phyloP scores from a whole-genome alignment of 2,329 filamentous ascomycete genomes.

The Diaporthe ilicicola region DNA sequence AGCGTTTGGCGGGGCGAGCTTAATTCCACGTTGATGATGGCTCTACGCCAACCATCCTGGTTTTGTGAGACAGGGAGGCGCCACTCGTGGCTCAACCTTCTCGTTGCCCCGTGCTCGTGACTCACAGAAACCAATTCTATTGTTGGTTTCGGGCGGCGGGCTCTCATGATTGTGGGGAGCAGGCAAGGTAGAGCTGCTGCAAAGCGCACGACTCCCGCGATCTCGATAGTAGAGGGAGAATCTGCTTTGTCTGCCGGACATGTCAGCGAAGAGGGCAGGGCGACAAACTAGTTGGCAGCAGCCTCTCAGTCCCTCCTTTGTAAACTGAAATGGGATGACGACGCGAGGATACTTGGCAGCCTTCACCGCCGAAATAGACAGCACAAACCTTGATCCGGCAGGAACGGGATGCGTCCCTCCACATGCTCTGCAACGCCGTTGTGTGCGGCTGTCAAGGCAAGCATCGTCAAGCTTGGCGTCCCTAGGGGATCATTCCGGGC shows the following conservation, averaged over 20 bases:
- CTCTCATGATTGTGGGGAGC: not conserved
- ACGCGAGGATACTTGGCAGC: conserved; percentile 3
- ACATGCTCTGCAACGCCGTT: conserved; percentile 18
- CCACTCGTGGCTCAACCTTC: conserved; percentile 36
- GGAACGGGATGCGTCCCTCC: not conserved
- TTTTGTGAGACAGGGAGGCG: conserved; percentile 8
- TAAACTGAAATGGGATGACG: conserved; percentile 12
- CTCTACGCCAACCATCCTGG: conserved; percentile 35
- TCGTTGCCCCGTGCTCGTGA: conserved; percentile 9
- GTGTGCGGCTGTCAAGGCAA: conserved; percentile 18
- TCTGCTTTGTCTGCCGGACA: not conserved
- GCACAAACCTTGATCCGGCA: not conserved
- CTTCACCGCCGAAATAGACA: conserved; percentile 13
- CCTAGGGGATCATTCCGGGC: conserved; percentile 5
- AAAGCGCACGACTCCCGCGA: not conserved
- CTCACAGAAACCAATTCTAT: conserved; percentile 25
- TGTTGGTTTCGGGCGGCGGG: conserved; percentile 42
- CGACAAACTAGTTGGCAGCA: not conserved
- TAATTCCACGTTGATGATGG: conserved; percentile 29
- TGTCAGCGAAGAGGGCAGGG: not conserved
- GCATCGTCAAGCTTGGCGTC: not conserved
- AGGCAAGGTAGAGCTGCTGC: not conserved
- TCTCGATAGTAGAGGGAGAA: conserved; percentile 28
- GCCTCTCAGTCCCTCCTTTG: not conserved
- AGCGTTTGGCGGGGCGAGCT: conserved; percentile 30